These are phyloP conservation scores for Pachysandra terminalis DNA, from an alignment of 164 flowering plant species.

Conservation along the genomic window DNA sequence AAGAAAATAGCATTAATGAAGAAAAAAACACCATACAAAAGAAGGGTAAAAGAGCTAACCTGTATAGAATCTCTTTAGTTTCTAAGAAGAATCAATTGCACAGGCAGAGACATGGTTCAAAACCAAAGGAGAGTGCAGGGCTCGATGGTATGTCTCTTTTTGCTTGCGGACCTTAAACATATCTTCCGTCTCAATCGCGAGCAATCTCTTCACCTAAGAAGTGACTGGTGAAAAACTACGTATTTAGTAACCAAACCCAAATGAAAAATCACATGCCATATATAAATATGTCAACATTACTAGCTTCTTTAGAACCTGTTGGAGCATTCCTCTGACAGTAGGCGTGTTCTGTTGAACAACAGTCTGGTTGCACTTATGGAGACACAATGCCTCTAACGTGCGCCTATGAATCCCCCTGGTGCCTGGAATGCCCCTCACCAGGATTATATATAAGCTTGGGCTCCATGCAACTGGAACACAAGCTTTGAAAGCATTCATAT, in stretches of 20 bases:
- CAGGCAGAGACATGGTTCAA: slow-evolving; percentile 45
- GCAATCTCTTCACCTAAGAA: slow-evolving; percentile 81
- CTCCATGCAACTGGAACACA: slow-evolving; percentile 48
- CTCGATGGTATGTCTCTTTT: slow-evolving; percentile 51
- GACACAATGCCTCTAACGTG: slow-evolving; percentile 75
- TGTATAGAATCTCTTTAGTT: too few relatives aligned
- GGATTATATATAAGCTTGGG: slow-evolving; percentile 64
- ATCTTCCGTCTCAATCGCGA: slow-evolving; percentile 86
- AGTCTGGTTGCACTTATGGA: slow-evolving; percentile 76
- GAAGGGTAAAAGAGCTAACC: too few relatives aligned
- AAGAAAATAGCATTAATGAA: too few relatives aligned
- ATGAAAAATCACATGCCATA: neutral
- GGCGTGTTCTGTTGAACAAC: slow-evolving; percentile 90
- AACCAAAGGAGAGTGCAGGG: slow-evolving; percentile 73
- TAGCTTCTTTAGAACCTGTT: slow-evolving; percentile 52
- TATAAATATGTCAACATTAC: neutral
- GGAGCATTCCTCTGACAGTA: slow-evolving; percentile 85
- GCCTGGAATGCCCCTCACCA: slow-evolving; percentile 26
- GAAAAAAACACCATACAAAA: too few relatives aligned
- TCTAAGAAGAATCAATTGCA: slow-evolving; percentile 34
- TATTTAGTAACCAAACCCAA: neutral
- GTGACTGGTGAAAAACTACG: neutral
- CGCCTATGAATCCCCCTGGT: slow-evolving; percentile 83
- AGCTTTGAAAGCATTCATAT: slow-evolving; percentile 69
- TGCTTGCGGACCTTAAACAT: slow-evolving; percentile 83